A percentile compares a stretch with the other conserved stretches of the same genome.
phyloP scores from a whole-genome alignment of 768 basidiomycete genomes.

The Baorangia bicolor region DNA sequence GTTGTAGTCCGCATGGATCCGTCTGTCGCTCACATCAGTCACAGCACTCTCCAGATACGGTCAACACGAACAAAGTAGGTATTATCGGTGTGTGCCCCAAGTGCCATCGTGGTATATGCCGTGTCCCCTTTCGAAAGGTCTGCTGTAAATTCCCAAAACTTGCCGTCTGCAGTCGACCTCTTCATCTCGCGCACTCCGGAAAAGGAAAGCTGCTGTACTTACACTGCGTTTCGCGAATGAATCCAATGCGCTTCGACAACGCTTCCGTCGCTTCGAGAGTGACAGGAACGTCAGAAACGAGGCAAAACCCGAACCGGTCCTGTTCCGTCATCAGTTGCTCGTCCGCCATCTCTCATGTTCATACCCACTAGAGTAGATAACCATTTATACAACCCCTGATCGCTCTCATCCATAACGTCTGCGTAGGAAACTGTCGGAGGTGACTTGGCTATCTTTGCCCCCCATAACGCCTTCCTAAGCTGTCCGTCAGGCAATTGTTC shows the following conservation, averaged over 20 bases:
- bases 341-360: not conserved
- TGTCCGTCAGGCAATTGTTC: not conserved
- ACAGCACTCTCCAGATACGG: not conserved
- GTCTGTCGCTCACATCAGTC: conserved; percentile 48
- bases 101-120: conserved; percentile 86
- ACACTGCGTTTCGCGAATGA: conserved; percentile 87
- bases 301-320: conserved; percentile 88
- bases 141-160: conserved; percentile 96
- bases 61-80: conserved; percentile 46
- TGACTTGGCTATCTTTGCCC: conserved; percentile 65
- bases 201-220: conserved; percentile 6
- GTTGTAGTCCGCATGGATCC: conserved; percentile 92
- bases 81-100: conserved; percentile 82
- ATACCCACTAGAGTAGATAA: conserved; percentile 70
- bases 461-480: conserved; percentile 74
- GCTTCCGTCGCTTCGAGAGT: conserved; percentile 84
- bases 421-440: conserved; percentile 75
- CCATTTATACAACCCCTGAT: conserved; percentile 76
- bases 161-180: conserved; percentile 66
- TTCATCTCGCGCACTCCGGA: conserved; percentile 24
- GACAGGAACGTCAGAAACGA: conserved; percentile 76
- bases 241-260: conserved; percentile 72
- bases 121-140: conserved; percentile 90
- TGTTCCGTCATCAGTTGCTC: conserved; percentile 30
- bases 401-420: conserved; percentile 66